Conservation (phyloP, 106 monocot species). For the Dioscorea alata region DNA sequence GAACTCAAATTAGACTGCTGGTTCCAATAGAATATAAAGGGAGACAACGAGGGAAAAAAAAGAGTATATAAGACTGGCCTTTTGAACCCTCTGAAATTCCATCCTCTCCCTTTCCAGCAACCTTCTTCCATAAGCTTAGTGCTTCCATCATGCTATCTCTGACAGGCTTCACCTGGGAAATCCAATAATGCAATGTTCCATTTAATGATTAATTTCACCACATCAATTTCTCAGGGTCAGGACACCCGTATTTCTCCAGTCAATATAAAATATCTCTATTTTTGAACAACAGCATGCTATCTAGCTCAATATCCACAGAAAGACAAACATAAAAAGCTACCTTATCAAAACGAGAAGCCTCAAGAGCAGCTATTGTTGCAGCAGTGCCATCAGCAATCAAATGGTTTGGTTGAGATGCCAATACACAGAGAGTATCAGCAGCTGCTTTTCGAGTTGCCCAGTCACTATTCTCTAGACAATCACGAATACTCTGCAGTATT, state of each 20-base stretch:
- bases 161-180: constrained; percentile 81
- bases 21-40: not conserved
- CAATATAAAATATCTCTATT: too few relatives aligned
- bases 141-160: constrained; percentile 88
- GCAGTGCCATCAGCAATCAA: constrained; percentile 58
- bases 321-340: constrained; percentile 17
- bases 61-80: constrained; percentile 20
- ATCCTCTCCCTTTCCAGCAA: constrained; percentile 45
- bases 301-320: not conserved
- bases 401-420: constrained; percentile 69
- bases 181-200: not conserved
- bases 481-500: constrained; percentile 67
- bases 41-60: not conserved
- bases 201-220: not conserved
- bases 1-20: constrained; percentile 1
- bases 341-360: constrained; percentile 97
- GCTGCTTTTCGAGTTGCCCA: constrained; percentile 95
- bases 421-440: constrained; percentile 69
- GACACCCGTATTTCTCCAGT: too few relatives aligned
- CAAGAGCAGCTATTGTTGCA: constrained; percentile 61
- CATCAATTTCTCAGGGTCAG: too few relatives aligned
- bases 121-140: constrained; percentile 64
- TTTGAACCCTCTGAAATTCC: constrained; percentile 27
- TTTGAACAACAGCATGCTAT: too few relatives aligned
- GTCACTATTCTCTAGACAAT: constrained; percentile 87